These are phyloP conservation scores for Rhodamnia argentea DNA, from an alignment of 345 rosid species.

Conservation along the genomic window DNA sequence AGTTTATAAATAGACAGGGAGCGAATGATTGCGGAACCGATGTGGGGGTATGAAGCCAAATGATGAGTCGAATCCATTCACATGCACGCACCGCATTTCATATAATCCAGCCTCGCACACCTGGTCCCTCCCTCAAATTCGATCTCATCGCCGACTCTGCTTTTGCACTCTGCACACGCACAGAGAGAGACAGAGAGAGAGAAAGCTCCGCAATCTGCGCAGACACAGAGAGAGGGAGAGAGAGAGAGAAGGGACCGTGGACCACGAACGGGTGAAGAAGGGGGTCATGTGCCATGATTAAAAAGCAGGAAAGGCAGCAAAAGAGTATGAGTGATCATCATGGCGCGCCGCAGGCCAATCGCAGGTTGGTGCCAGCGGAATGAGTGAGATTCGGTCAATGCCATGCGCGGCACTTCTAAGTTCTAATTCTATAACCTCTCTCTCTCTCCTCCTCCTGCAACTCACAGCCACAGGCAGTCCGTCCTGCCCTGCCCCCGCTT, in stretches of 20 bases:
- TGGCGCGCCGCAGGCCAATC: conserved; percentile 1
- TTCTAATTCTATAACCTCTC: not conserved
- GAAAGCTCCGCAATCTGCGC: not conserved
- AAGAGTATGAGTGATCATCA: not conserved
- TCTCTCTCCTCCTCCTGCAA: not conserved
- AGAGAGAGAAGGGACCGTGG: not conserved
- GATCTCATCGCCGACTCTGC: conserved; percentile 9
- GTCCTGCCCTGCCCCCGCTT: not conserved
- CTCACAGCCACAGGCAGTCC: not conserved
- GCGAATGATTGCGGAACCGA: not conserved
- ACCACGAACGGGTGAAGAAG: not conserved
- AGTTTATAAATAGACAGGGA: not conserved
- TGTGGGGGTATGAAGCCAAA: conserved; percentile 16
- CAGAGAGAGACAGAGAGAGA: not conserved
- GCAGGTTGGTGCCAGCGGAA: not conserved
- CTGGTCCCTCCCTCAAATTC: not conserved
- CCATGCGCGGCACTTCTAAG: not conserved
- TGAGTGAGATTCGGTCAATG: not conserved
- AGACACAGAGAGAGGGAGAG: not conserved
- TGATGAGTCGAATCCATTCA: conserved; percentile 12
- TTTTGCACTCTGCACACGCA: not conserved
- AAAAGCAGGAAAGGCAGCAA: not conserved
- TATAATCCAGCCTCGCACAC: not conserved
- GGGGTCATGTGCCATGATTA: not conserved
- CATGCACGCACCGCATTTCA: not conserved